A percentile compares a stretch with the other conserved stretches of the same genome.
phyloP scores from a whole-genome alignment of 1,284 basidiomycete genomes.

The Apiotrichum gamsii region DNA sequence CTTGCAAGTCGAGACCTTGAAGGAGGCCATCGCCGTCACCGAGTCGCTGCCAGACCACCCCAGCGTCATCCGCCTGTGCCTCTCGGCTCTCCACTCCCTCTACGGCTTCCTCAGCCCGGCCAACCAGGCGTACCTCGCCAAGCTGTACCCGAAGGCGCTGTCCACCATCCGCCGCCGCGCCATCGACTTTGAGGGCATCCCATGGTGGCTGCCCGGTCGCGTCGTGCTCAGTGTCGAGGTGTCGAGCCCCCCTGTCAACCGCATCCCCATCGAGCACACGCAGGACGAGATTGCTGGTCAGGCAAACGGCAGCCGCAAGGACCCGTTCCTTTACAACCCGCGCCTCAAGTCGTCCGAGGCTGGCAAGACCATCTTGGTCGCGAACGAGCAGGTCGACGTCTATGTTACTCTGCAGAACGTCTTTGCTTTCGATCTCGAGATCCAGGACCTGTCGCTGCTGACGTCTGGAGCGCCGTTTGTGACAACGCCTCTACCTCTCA shows the following conservation, averaged over 20 bases:
- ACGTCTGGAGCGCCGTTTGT: constrained; percentile 74
- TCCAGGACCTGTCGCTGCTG: constrained; percentile 75
- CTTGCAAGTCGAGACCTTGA: constrained; percentile 80
- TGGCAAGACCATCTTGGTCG: constrained; percentile 64
- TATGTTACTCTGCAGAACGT: constrained; percentile 82
- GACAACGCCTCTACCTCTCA: constrained; percentile 55
- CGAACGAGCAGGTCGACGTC: constrained; percentile 76
- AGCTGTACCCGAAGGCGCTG: constrained; percentile 62
- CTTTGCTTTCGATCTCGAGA: constrained; percentile 80
- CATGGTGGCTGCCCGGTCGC: constrained; percentile 72
- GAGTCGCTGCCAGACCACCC: constrained; percentile 65
- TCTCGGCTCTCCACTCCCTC: constrained; percentile 67
- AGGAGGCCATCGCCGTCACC: constrained; percentile 82
- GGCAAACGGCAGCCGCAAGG: constrained; percentile 48
- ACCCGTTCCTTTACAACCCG: constrained; percentile 86
- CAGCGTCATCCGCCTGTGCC: constrained; percentile 31
- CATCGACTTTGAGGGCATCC: constrained; percentile 56
- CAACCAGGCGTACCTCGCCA: constrained; percentile 72
- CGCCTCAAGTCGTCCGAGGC: constrained; percentile 53
- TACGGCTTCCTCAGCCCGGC: constrained; percentile 59
- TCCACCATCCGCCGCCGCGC: constrained; percentile 68
- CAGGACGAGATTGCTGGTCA: constrained; percentile 25
- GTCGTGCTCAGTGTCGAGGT: constrained; percentile 73
- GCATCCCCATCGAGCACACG: constrained; percentile 65
- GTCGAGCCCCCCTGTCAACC: constrained; percentile 62